Evolutionary conservation across 345 rosid species (phyloP).

Genomic region (Aquilaria sinensis): DNA sequence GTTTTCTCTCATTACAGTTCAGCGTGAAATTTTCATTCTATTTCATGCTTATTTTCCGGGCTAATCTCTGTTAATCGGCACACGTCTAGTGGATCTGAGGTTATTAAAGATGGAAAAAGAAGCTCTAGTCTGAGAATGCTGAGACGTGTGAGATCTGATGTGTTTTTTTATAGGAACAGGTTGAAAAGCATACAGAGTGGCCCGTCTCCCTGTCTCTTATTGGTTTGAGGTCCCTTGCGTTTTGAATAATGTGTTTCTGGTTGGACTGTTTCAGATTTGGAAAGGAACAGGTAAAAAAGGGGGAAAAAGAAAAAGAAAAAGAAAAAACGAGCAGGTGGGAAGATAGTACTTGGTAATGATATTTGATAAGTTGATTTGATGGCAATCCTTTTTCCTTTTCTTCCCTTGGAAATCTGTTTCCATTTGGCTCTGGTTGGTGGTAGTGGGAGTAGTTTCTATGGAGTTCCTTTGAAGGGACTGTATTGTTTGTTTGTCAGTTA

Average conservation of each 20-base stretch:
- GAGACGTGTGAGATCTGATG: background rate
- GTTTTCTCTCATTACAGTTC: background rate
- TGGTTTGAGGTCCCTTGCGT: slow-evolving; percentile 10
- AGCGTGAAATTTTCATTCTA: background rate
- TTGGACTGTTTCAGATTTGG: slow-evolving; percentile 3
- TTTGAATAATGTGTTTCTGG: slow-evolving; percentile 3
- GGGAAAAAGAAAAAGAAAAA: background rate
- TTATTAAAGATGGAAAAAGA: background rate
- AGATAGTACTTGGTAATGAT: slow-evolving; percentile 7
- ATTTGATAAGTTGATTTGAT: slow-evolving; percentile 18
- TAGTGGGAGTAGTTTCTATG: slow-evolving; percentile 77
- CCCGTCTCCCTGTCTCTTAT: slow-evolving; percentile 2
- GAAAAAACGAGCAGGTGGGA: slow-evolving; percentile 6
- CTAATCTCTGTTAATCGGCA: too few relatives aligned
- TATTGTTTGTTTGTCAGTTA: slow-evolving; percentile 49
- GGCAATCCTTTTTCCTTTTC: slow-evolving; percentile 23
- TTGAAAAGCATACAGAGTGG: background rate
- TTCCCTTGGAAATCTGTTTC: slow-evolving; percentile 15
- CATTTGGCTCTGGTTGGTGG: slow-evolving; percentile 58
- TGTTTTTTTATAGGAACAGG: background rate
- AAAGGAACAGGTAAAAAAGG: background rate
- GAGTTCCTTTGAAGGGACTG: slow-evolving; percentile 89
- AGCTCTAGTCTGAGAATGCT: slow-evolving; percentile 1
- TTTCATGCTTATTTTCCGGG: too few relatives aligned
- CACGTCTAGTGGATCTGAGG: background rate